These are phyloP conservation scores for Prunella vulgaris DNA, from an alignment of 257 asterid species.

Conservation along the genomic window DNA sequence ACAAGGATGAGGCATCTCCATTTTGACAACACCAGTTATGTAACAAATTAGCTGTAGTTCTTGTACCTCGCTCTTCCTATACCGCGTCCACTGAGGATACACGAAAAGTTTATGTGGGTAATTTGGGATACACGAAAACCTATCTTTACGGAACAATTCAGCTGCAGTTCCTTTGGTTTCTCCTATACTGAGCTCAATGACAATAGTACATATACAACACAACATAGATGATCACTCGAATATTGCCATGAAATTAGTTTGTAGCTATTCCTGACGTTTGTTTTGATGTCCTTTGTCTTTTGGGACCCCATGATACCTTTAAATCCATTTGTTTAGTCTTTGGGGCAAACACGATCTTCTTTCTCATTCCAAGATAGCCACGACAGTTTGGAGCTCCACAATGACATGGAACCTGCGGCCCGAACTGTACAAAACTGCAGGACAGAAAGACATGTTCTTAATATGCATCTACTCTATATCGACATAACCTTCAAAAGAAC, in stretches of 20 bases:
- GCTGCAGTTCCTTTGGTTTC: background rate
- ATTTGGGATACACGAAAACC: too few relatives aligned
- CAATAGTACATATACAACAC: slow-evolving; percentile 24
- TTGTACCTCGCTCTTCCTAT: slow-evolving; percentile 8
- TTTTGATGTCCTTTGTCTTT: slow-evolving; percentile 60
- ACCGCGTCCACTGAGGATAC: background rate
- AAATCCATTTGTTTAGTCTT: slow-evolving; percentile 21
- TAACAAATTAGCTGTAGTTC: background rate
- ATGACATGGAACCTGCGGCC: slow-evolving; percentile 78
- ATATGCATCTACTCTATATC: background rate
- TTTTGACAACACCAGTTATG: background rate
- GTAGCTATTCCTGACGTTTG: slow-evolving; percentile 23
- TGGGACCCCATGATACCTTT: slow-evolving; percentile 57
- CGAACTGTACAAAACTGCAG: slow-evolving; percentile 79
- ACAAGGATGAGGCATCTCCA: background rate
- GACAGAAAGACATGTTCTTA: slow-evolving; percentile 1
- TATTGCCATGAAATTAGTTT: slow-evolving; percentile 13
- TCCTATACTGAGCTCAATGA: slow-evolving; percentile 14
- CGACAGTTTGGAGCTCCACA: slow-evolving; percentile 80
- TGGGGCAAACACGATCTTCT: slow-evolving; percentile 34
- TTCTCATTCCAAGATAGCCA: slow-evolving; percentile 71
- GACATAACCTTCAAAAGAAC: background rate
- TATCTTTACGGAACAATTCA: too few relatives aligned
- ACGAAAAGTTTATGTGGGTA: too few relatives aligned
- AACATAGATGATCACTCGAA: slow-evolving; percentile 3